phyloP scores from a whole-genome alignment of 805 yeast genomes.

The Zygoascus flipseniorum region DNA sequence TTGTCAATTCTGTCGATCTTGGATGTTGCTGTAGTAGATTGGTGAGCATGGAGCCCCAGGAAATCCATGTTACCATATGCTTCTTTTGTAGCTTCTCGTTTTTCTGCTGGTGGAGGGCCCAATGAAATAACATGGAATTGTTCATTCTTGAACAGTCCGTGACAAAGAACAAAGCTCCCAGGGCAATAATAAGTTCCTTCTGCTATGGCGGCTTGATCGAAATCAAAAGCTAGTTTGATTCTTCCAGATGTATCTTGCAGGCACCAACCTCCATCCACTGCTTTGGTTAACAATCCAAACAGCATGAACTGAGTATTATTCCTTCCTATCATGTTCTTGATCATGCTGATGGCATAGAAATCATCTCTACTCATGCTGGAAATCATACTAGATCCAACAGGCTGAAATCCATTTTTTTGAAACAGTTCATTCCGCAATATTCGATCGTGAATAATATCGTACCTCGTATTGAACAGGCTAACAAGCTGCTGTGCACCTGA shows the following conservation, averaged over 20 bases:
- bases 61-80: conserved; percentile 77
- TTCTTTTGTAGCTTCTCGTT: conserved; percentile 54
- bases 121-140: conserved; percentile 68
- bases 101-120: conserved; percentile 85
- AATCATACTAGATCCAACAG: conserved; percentile 13
- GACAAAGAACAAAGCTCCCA: conserved; percentile 74
- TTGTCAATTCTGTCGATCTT: conserved; percentile 48
- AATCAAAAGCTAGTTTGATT: conserved; percentile 52
- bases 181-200: conserved; percentile 54
- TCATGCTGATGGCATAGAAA: conserved; percentile 44
- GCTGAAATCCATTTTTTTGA: conserved; percentile 34
- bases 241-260: conserved; percentile 76
- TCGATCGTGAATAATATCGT: conserved; percentile 58
- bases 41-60: conserved; percentile 34
- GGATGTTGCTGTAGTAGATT: conserved; percentile 8
- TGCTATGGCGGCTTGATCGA: conserved; percentile 38
- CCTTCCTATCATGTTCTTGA: conserved; percentile 81
- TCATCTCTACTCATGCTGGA: conserved; percentile 4
- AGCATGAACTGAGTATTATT: conserved; percentile 67
- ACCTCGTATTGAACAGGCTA: conserved; percentile 37
- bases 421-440: conserved; percentile 68
- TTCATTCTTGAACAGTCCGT: conserved; percentile 60
- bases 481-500: conserved; percentile 20
- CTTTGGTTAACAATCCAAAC: conserved; percentile 64
- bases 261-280: conserved; percentile 58